Conservation (phyloP, 78 protist species). For the Trichosphaerium sp. region DNA sequence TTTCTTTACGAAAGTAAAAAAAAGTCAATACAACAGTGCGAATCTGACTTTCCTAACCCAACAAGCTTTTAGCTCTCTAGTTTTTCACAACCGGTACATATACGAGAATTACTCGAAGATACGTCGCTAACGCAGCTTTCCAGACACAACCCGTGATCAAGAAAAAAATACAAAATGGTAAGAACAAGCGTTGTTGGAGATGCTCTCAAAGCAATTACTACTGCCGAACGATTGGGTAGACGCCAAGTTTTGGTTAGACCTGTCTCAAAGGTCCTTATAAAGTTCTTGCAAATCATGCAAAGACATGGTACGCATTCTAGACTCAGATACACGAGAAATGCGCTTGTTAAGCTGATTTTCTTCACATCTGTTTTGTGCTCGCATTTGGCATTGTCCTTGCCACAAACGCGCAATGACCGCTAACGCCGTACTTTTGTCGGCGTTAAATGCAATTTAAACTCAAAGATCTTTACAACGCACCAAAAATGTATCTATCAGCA, state of each 20-base stretch:
- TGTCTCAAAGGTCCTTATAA: conserved; percentile 92
- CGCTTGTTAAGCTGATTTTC: neutral
- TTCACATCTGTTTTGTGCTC: neutral
- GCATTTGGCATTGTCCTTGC: too few species aligned
- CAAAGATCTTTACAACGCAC: neutral
- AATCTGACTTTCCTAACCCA: too few species aligned
- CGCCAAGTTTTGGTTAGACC: conserved; percentile 99
- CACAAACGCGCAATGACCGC: too few species aligned
- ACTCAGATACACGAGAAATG: conserved; percentile 74
- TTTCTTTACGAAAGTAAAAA: too few species aligned
- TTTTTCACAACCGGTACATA: too few species aligned
- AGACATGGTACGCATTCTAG: conserved; percentile 69
- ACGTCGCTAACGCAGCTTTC: too few species aligned
- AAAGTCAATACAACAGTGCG: too few species aligned
- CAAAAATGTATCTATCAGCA: too few species aligned
- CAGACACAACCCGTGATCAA: too few species aligned
- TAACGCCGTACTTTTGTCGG: neutral
- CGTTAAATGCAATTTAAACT: neutral
- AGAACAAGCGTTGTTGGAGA: conserved; percentile 88
- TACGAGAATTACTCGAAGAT: too few species aligned
- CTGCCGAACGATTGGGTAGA: conserved; percentile 96
- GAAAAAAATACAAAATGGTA: conserved; percentile 64
- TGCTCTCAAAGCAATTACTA: conserved; percentile 82
- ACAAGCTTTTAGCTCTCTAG: too few species aligned
- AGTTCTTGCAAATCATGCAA: conserved; percentile 97